Evolutionary conservation across 257 asterid genomes (phyloP).

Genomic region (Apocynum venetum): DNA sequence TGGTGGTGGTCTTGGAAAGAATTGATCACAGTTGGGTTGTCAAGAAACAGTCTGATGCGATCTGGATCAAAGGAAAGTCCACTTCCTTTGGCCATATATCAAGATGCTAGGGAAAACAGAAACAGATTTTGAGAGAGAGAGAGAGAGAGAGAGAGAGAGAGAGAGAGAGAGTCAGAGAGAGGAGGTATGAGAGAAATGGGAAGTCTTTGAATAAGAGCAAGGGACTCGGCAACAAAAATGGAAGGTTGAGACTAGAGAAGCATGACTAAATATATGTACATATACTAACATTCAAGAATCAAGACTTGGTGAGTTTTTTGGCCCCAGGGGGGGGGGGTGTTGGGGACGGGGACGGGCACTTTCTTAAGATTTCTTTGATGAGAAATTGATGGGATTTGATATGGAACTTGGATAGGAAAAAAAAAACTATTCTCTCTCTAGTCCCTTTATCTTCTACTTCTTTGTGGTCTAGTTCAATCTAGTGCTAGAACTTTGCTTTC

Average conservation of each 20-base stretch:
- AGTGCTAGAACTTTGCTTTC: neutral
- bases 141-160: slow-evolving; percentile 25
- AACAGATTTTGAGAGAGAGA: slow-evolving; percentile 12
- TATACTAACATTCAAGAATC: neutral
- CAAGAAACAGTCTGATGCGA: slow-evolving; percentile 33
- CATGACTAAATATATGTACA: slow-evolving; percentile 42
- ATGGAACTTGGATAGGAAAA: slow-evolving; percentile 18
- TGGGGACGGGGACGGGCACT: neutral
- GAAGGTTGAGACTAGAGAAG: slow-evolving; percentile 45
- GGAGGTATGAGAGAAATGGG: slow-evolving; percentile 21
- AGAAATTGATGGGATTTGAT: slow-evolving; percentile 48
- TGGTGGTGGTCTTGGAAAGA: slow-evolving; percentile 6
- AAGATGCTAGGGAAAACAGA: slow-evolving; percentile 22
- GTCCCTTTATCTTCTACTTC: slow-evolving; percentile 13
- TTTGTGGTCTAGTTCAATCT: slow-evolving; percentile 17
- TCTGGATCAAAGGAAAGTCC: slow-evolving; percentile 95
- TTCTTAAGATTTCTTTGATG: slow-evolving; percentile 31
- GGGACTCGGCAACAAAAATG: slow-evolving; percentile 67
- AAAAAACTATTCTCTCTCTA: neutral
- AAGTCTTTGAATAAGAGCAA: slow-evolving; percentile 36
- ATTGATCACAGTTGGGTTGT: slow-evolving; percentile 18
- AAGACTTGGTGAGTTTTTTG: too few species aligned
- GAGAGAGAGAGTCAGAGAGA: slow-evolving; percentile 25
- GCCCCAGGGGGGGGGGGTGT: neutral
- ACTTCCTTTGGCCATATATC: slow-evolving; percentile 71